phyloP scores from a whole-genome alignment of 805 yeast genomes.

The Cyberlindnera saturnus region DNA sequence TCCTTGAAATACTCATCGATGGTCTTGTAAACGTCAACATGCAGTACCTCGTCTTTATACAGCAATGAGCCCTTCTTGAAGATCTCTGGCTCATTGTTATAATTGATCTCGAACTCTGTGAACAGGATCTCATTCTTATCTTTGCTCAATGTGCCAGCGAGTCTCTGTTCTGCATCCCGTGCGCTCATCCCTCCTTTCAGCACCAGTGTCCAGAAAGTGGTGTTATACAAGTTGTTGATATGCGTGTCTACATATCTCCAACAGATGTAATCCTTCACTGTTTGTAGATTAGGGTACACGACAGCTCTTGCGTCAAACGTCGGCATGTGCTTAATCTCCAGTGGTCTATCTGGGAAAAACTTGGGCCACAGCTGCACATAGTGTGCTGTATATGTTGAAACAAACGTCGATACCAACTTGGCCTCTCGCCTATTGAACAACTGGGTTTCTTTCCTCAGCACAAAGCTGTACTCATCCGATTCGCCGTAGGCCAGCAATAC shows the following conservation, averaged over 20 bases:
- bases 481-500: constrained; percentile 85
- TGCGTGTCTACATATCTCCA: constrained; percentile 98
- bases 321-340: constrained; percentile 57
- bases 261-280: constrained; percentile 72
- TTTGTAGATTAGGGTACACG: constrained; percentile 58
- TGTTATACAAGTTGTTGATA: constrained; percentile 89
- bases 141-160: constrained; percentile 71
- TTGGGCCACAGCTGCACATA: constrained; percentile 65
- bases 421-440: constrained; percentile 77
- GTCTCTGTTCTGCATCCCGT: constrained; percentile 70
- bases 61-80: constrained; percentile 69
- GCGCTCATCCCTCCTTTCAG: constrained; percentile 61
- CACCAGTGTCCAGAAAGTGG: constrained; percentile 87
- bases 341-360: constrained; percentile 40
- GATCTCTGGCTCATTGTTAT: constrained; percentile 85
- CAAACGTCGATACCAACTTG: constrained; percentile 77
- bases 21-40: constrained; percentile 33
- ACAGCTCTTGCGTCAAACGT: constrained; percentile 91
- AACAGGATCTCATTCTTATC: constrained; percentile 90
- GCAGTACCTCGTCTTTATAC: constrained; percentile 46
- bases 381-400: constrained; percentile 72
- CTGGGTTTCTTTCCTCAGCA: constrained; percentile 54
- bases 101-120: constrained; percentile 72
- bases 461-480: constrained; percentile 88
- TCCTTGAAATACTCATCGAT: constrained; percentile 31